Evolutionary conservation across 805 yeast species (phyloP).

Genomic region (Brettanomyces nanus): DNA sequence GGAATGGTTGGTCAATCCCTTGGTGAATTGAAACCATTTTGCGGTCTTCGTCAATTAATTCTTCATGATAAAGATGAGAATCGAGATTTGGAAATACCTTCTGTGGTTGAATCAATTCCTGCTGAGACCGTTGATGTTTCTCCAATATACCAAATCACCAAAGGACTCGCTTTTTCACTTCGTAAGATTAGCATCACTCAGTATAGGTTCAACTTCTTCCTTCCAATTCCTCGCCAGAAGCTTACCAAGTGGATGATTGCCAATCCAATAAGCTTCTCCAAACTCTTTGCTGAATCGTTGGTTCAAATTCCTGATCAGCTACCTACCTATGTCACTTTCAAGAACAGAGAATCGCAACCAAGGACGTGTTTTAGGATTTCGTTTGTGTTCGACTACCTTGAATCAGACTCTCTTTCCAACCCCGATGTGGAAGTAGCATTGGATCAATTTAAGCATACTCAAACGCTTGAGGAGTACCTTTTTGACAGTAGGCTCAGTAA

Average conservation of each 20-base stretch:
- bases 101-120: background rate
- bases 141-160: slow-evolving; percentile 12
- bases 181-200: slow-evolving; percentile 10
- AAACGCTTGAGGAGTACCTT: slow-evolving; percentile 8
- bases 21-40: background rate
- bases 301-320: slow-evolving; percentile 2
- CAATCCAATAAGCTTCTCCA: slow-evolving; percentile 10
- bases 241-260: slow-evolving; percentile 9
- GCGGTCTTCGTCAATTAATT: background rate
- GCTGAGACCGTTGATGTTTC: background rate
- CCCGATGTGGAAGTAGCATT: slow-evolving; percentile 11
- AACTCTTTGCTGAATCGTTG: background rate
- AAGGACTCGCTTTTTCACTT: slow-evolving; percentile 17
- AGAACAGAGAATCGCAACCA: background rate
- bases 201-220: slow-evolving; percentile 15
- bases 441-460: slow-evolving; percentile 9
- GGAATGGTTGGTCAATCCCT: background rate
- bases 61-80: slow-evolving; percentile 1
- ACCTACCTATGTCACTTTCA: background rate
- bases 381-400: slow-evolving; percentile 10
- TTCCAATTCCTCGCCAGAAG: slow-evolving; percentile 19
- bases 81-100: background rate
- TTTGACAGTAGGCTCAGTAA: background rate
- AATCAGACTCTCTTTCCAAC: slow-evolving; percentile 7
- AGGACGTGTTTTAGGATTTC: slow-evolving; percentile 9